Conservation (phyloP, 805 yeast species). For the Wickerhamomyces subpelliculosus region DNA sequence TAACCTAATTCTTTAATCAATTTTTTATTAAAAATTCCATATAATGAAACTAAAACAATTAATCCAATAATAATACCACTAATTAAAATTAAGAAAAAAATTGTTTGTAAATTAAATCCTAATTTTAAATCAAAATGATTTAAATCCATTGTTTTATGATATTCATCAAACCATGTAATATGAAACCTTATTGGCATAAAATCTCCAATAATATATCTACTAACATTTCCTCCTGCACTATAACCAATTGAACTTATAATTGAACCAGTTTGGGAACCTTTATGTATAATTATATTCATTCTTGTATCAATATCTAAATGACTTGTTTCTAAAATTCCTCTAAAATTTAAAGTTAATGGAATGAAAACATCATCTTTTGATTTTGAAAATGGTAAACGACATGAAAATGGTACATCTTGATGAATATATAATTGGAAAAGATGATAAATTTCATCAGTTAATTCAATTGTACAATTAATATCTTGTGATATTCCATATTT, state of each 20-base stretch:
- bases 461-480: conserved; percentile 51
- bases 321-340: conserved; percentile 61
- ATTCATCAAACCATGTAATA: conserved; percentile 43
- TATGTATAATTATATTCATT: conserved; percentile 45
- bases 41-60: conserved; percentile 8
- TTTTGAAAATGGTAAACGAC: conserved; percentile 47
- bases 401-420: conserved; percentile 70
- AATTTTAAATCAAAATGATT: neutral
- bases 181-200: conserved; percentile 48
- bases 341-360: conserved; percentile 55
- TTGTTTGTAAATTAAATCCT: conserved; percentile 5
- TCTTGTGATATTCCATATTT: conserved; percentile 43
- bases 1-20: conserved; percentile 13
- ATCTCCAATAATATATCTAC: conserved; percentile 63
- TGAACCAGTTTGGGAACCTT: conserved; percentile 23
- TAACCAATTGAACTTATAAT: conserved; percentile 52
- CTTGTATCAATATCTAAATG: conserved; percentile 61
- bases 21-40: conserved; percentile 13
- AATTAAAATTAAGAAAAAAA: neutral
- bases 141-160: neutral
- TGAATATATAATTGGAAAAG: conserved; percentile 70
- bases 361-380: conserved; percentile 28
- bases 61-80: conserved; percentile 5
- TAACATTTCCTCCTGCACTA: conserved; percentile 54
- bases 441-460: conserved; percentile 63